A percentile compares a stretch with the other conserved stretches of the same genome.
phyloP scores from a whole-genome alignment of 2,329 filamentous ascomycete species.

The Elsinoe perseae region DNA sequence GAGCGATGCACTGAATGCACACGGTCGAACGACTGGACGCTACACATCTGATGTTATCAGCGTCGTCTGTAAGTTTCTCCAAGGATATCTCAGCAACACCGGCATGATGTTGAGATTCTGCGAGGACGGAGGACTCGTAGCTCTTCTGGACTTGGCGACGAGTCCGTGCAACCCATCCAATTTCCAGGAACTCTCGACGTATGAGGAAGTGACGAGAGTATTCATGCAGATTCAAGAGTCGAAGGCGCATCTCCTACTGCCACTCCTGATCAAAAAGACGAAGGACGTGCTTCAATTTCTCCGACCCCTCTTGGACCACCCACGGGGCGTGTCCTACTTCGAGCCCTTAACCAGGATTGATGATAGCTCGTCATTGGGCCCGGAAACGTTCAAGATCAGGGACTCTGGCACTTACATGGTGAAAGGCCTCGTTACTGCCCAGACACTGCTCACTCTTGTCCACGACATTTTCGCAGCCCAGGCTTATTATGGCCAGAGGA shows the following conservation, averaged over 20 bases:
- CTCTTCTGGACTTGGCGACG: slow-evolving; percentile 74
- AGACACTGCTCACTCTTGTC: slow-evolving; percentile 70
- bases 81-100: slow-evolving; percentile 67
- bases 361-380: not conserved
- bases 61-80: slow-evolving; percentile 68
- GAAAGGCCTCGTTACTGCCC: slow-evolving; percentile 69
- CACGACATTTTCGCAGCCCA: slow-evolving; percentile 22
- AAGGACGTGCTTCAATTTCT: slow-evolving; percentile 62
- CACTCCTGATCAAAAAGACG: slow-evolving; percentile 68
- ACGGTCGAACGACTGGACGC: slow-evolving; percentile 15
- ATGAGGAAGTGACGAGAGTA: slow-evolving; percentile 63
- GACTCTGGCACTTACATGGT: slow-evolving; percentile 63
- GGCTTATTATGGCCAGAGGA: slow-evolving; percentile 40
- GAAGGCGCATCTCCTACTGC: slow-evolving; percentile 71
- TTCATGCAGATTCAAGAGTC: slow-evolving; percentile 72
- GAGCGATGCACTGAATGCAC: slow-evolving; percentile 15
- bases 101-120: slow-evolving; percentile 67
- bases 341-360: slow-evolving; percentile 15
- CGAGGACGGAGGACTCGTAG: slow-evolving; percentile 70
- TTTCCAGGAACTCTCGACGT: slow-evolving; percentile 59
- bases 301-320: slow-evolving; percentile 51
- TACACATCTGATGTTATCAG: slow-evolving; percentile 43
- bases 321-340: slow-evolving; percentile 19
- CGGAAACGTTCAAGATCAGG: slow-evolving; percentile 21
- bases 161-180: slow-evolving; percentile 72